These are phyloP conservation scores for Lactuca saligna DNA, from an alignment of 129 eudicot genomes.

Conservation along the genomic window DNA sequence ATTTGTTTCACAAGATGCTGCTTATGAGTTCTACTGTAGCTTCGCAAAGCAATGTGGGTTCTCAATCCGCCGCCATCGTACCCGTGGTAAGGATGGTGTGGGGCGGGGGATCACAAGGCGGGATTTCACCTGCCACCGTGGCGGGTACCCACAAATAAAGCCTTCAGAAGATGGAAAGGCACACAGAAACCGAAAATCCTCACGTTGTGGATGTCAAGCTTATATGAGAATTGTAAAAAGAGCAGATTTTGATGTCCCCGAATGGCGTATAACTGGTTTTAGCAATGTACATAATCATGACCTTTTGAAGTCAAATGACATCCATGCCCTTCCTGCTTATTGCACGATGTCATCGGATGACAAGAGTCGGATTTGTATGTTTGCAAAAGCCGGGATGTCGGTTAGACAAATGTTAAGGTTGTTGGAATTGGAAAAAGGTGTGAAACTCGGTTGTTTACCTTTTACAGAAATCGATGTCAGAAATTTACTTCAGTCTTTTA, in stretches of 20 bases:
- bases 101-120: slow-evolving; percentile 86
- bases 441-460: slow-evolving; percentile 81
- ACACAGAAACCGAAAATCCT: slow-evolving; percentile 79
- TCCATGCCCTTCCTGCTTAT: slow-evolving; percentile 57
- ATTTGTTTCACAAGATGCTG: slow-evolving; percentile 91
- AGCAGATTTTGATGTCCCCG: slow-evolving; percentile 77
- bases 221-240: slow-evolving; percentile 74
- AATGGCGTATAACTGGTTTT: slow-evolving; percentile 90
- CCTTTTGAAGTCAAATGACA: slow-evolving; percentile 54
- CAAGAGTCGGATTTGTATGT: slow-evolving; percentile 88
- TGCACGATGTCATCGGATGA: slow-evolving; percentile 75
- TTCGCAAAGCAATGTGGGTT: slow-evolving; percentile 88
- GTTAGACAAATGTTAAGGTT: slow-evolving; percentile 84
- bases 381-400: slow-evolving; percentile 91
- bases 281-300: slow-evolving; percentile 79
- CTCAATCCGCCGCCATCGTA: slow-evolving; percentile 80
- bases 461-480: slow-evolving; percentile 85
- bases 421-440: slow-evolving; percentile 84
- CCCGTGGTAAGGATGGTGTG: slow-evolving; percentile 87
- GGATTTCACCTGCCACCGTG: slow-evolving; percentile 87
- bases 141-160: slow-evolving; percentile 77
- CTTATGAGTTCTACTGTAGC: slow-evolving; percentile 87
- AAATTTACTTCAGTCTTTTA: slow-evolving; percentile 72
- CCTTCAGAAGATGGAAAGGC: slow-evolving; percentile 70
- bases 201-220: slow-evolving; percentile 92